Base-by-base conservation (phyloP, 2,329 filamentous ascomycete species). In the Ascochyta viciae-villosae region DNA sequence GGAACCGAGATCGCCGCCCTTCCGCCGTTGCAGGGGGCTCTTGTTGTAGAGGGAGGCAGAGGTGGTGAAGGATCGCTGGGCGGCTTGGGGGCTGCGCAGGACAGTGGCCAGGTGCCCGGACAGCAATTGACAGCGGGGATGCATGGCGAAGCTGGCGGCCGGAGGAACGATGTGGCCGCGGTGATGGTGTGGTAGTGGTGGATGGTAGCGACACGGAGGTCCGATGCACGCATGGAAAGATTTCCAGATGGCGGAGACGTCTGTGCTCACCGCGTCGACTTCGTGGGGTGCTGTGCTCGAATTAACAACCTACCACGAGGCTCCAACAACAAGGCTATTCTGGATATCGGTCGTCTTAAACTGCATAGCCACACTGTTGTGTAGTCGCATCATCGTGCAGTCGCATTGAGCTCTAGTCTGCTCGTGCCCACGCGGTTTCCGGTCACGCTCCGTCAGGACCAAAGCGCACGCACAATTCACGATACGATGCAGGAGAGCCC, bases 401-500 rank as follows among this genome's bases (percentile, higher is more conserved):
- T 35, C 33, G n/a, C n/a, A 16, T 9, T n/a, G 7, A 35, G 15
- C 15, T n/a, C n/a, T 16, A 9, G 33, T 35, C 15, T 16, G 7
- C n/a, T 16, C 33, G 33, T 16, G 33, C n/a, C 1, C n/a, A 16
- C 33, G 7, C 33, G 15, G 15, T n/a, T 0, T 35, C 29, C 13
- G 24, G 19, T 39, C 43, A 24, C 29, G 22, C 34, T n/a, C 3
- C 10, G n/a, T 5, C 15, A 16, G n/a, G 33, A 15, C 7, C 29
- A 13, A 34, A 13, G 2, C 19, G 3, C 19, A 4, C 31, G 39
- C 29, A 31, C 39, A 19, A 19, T 19, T 3, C 19, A 19, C 19
- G 19, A 19, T 19, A 60, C 12, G 19, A 71, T 73, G 68, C 65
- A 67, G 48, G 72, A 82, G 31, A 74, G 73, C 31, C 54, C 77